phyloP scores from a whole-genome alignment of 2,329 filamentous ascomycete genomes.

The Diaporthe vaccinii region DNA sequence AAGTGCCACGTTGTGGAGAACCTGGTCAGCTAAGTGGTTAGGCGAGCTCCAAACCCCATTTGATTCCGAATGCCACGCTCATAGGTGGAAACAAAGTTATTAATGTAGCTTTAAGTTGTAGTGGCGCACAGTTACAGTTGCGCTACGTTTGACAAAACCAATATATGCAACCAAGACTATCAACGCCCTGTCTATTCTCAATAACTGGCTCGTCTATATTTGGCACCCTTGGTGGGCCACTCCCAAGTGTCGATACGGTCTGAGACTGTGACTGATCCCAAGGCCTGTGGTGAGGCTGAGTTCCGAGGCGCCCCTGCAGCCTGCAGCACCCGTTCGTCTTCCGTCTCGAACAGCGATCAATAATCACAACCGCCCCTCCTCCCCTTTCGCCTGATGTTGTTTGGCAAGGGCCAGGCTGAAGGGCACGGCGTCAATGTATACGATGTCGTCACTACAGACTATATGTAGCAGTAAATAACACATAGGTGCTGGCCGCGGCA shows the following conservation, averaged over 20 bases:
- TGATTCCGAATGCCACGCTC: not conserved
- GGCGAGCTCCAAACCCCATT: not conserved
- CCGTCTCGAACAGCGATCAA: not conserved
- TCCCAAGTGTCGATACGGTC: not conserved
- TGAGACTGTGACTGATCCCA: not conserved
- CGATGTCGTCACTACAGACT: not conserved
- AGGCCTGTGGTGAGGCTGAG: not conserved
- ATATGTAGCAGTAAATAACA: not conserved
- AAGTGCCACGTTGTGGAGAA: constrained; percentile 12
- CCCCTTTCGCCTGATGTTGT: too few species aligned
- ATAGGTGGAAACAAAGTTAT: constrained; percentile 7
- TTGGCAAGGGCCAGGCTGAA: not conserved
- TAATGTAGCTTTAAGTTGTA: not conserved
- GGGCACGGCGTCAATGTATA: not conserved
- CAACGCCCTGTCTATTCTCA: not conserved
- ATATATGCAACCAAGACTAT: not conserved
- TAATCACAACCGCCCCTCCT: not conserved
- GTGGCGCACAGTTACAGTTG: not conserved
- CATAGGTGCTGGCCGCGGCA: not conserved
- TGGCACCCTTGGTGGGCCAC: not conserved
- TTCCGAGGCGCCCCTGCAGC: not conserved
- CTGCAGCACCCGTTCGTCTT: not conserved
- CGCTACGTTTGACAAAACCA: not conserved
- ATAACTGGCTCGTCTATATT: not conserved
- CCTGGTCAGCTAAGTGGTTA: not conserved